Conservation (phyloP, 306 rosid species). For the Betula pendula region DNA sequence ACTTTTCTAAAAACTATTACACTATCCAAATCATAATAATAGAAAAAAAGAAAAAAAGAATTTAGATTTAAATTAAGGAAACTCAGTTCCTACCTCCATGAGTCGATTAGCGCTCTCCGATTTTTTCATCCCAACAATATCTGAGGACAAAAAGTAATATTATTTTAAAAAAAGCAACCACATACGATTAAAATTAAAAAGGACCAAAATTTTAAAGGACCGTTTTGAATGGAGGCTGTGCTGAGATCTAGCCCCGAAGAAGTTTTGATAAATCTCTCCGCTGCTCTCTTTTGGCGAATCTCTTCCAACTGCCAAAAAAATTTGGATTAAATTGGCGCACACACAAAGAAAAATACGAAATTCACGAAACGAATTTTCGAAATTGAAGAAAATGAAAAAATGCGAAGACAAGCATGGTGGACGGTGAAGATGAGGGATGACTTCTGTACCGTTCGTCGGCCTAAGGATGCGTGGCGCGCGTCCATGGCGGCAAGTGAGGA, state of each 20-base stretch:
- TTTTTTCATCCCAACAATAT: slow-evolving; percentile 50
- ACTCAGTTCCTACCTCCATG: slow-evolving; percentile 50
- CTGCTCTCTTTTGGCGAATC: slow-evolving; percentile 91
- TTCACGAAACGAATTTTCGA: too few species aligned
- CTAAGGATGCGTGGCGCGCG: slow-evolving; percentile 77
- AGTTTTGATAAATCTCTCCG: slow-evolving; percentile 72
- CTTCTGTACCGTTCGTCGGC: slow-evolving; percentile 72
- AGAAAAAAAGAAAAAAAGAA: background rate
- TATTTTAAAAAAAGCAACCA: background rate
- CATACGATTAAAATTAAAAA: background rate
- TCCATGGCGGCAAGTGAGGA: slow-evolving; percentile 49
- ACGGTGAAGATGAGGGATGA: background rate
- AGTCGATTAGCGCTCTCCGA: slow-evolving; percentile 71
- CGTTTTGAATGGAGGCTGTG: slow-evolving; percentile 43
- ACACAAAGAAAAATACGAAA: background rate
- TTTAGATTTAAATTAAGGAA: background rate
- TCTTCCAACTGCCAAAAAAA: slow-evolving; percentile 59
- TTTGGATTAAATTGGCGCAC: background rate
- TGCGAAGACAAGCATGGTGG: background rate
- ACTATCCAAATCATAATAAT: background rate
- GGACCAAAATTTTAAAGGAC: slow-evolving; percentile 30
- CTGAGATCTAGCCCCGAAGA: slow-evolving; percentile 85
- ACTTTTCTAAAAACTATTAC: background rate
- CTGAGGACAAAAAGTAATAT: slow-evolving; percentile 32
- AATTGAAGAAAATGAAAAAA: slow-evolving; percentile 1